Percentiles rank a stretch among this genome's conserved stretches.
Evolutionary conservation across 106 monocot species (phyloP).

Genomic region (Allium cepa): DNA sequence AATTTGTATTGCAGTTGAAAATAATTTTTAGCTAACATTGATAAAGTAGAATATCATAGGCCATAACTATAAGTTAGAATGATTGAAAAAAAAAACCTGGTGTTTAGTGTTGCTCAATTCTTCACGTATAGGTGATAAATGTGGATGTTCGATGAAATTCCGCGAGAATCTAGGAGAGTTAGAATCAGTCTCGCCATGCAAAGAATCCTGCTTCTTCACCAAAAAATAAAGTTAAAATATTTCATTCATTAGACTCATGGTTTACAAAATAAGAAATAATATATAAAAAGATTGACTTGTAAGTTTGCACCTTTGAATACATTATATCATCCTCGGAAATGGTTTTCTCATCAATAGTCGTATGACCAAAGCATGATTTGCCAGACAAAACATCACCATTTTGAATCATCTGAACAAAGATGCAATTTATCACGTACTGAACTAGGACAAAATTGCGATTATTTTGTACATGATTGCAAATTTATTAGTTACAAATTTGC

Average conservation of each 20-base stretch:
- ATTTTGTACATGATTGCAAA: no score
- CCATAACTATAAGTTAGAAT: no score
- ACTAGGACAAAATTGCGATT: no score
- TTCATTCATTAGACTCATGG: neutral
- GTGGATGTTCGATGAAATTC: constrained; percentile 31
- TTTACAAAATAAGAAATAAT: neutral
- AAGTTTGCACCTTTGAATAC: constrained; percentile 36
- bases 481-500: no score
- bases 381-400: constrained; percentile 35
- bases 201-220: constrained; percentile 49
- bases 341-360: constrained; percentile 52
- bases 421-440: neutral
- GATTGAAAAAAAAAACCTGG: constrained; percentile 11
- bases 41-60: no score
- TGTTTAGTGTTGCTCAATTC: constrained; percentile 18
- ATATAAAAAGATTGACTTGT: neutral
- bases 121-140: constrained; percentile 56
- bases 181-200: constrained; percentile 17
- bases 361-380: constrained; percentile 10
- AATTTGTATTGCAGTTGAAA: no score
- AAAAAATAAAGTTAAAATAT: neutral
- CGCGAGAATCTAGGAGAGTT: constrained; percentile 25
- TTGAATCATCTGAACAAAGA: constrained; percentile 52
- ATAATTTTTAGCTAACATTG: no score
- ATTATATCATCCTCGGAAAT: constrained; percentile 71